These are phyloP conservation scores for Endoconidiophora laricicola DNA, from an alignment of 2,329 filamentous ascomycete genomes.

Conservation along the genomic window DNA sequence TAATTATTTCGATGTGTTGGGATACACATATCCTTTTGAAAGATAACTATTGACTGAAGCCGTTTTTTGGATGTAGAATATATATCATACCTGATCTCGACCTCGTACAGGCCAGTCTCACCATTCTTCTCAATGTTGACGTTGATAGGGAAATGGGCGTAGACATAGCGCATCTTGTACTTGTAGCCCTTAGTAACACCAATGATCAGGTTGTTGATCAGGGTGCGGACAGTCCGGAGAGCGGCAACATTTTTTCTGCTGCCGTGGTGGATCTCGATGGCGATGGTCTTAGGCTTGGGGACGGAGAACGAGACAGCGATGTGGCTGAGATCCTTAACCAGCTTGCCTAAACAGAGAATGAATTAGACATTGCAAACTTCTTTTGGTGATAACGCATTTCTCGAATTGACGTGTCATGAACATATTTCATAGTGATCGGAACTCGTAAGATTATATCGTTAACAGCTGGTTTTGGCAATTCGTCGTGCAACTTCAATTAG, in stretches of 20 bases:
- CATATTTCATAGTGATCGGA: too few relatives aligned
- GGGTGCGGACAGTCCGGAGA: constrained; percentile 89
- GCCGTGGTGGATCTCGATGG: constrained; percentile 98
- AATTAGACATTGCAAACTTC: constrained; percentile 5
- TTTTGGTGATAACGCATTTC: too few relatives aligned
- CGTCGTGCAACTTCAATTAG: too few relatives aligned
- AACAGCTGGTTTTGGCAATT: too few relatives aligned
- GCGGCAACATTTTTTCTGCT: constrained; percentile 94
- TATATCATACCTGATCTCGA: constrained; percentile 78
- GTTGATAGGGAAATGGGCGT: constrained; percentile 99
- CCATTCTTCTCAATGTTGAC: constrained; percentile 95
- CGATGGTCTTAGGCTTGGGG: constrained; percentile 72
- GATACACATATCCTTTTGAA: neutral
- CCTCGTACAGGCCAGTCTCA: constrained; percentile 74
- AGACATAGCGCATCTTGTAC: constrained; percentile 99
- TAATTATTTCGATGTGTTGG: neutral
- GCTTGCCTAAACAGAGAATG: constrained; percentile 49
- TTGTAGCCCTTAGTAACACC: constrained; percentile 99
- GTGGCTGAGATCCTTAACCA: constrained; percentile 92
- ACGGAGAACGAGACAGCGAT: constrained; percentile 89
- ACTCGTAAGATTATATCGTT: too few relatives aligned
- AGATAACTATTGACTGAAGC: neutral
- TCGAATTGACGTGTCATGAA: too few relatives aligned
- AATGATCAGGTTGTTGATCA: constrained; percentile 98
- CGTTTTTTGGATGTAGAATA: neutral